Base-by-base conservation (phyloP, 352 stramenopile genomes). In the Phytophthora agathidicida region DNA sequence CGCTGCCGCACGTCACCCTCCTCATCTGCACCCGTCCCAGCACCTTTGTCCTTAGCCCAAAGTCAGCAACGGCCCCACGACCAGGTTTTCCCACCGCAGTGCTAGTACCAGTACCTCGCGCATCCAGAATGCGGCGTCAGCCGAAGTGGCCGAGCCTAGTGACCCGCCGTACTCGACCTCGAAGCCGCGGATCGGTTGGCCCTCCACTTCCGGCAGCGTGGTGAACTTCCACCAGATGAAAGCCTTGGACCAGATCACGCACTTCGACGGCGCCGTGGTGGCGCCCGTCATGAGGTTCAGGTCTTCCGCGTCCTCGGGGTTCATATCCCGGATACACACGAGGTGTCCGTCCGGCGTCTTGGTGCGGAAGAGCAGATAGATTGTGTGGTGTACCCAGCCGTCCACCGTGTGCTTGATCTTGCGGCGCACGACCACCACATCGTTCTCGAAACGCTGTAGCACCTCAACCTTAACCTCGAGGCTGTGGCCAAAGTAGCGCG, bases 181-280 rank as follows among this genome's bases (percentile, higher is more conserved):
- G 33, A 86, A 86, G 38, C 76, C 76, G 22, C 60, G 42, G 14
- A 47, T 63, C 16, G 19, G 56, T 39, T 64, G 42, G 14, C 32
- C 59, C 47, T 66, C 58, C 28, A 60, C 64, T 20, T 83, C 61
- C 2, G 70, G 70, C 16, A 86, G 37, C 7, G 57, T 77, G 14
- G 68, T 86, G 26, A 86, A 84, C 57, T 83, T 84, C 73, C 76
- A 86, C 73, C 73, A 86, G 28, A 84, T 77, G 27, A 86, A 86
- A 13, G 71, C 77, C n/a, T 82, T 83, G 22, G 73, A 78, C 77
- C 77, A 86, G 60, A 86, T 83, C 14, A 84, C 73, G 43, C 61
- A 73, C 38, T 68, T 44, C 3, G 65, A 64, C 17, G 68, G 33
- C 16, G 60, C 20, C 1, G 53, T 55, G 23, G 42, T 45, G 11